Base-by-base conservation (phyloP, 1,139 yeast genomes). In the Kazachstania sp. region DNA sequence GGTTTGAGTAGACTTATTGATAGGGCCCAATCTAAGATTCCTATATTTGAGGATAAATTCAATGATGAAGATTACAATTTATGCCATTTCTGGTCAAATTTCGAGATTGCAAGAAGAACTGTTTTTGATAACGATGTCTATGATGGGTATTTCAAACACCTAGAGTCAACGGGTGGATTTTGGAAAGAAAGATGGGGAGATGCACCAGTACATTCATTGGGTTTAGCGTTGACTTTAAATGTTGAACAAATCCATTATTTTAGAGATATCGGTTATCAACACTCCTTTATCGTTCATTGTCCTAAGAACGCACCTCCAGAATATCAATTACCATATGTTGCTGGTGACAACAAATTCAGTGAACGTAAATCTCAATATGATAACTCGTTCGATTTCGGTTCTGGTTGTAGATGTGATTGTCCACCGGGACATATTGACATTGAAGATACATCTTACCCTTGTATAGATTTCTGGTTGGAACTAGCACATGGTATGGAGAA, bases 181-280 rank as follows among this genome's bases (percentile, higher is more conserved):
- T 86, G 80, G 73, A 74, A 75, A 45, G 96, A 88, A 63, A 70
- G 96, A 59, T 88, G 96, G 96, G 97, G 97, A 1, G 97, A 88
- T 71, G 96, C 96, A 0, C 95, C 96, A 0, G 80, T 88, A 2
- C 97, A 87, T 64, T 83, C 95, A 2, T 68, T 88, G 23, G 97
- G 92, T 0, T 75, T 84, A 4, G 95, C 87, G 0, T 73, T 88
- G 75, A 71, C 84, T 58, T 67, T 87, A 41, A 74, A 82, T 46
- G 61, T 81, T 2, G 70, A 77, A 6, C 86, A 87, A 48, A 71
- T 88, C 11, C 97, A 88, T 66, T 88, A 88, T 64, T 88, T 88
- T 68, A 70, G 96, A 54, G 97, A 88, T 60, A 83, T 88, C 56
- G 97, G 96, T 0, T 88, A 88, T 64, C 71, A 78, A 48, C 97